phyloP scores from a whole-genome alignment of 805 yeast species.

The Torulaspora delbrueckii region DNA sequence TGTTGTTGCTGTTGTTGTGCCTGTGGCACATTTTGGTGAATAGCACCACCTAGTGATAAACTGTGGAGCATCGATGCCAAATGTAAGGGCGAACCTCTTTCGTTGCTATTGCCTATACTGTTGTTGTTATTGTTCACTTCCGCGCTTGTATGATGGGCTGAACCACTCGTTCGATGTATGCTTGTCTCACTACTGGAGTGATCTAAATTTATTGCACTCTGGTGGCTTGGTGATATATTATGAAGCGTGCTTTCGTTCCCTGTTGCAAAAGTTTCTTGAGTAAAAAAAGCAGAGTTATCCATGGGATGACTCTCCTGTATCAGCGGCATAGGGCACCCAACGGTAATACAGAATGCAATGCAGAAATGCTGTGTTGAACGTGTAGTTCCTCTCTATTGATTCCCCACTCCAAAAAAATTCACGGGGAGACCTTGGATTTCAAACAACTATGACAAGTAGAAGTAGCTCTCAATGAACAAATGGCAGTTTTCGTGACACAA shows the following conservation, averaged over 20 bases:
- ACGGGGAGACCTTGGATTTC: background rate
- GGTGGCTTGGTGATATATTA: constrained; percentile 25
- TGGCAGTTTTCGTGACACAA: background rate
- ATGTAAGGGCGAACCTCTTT: constrained; percentile 29
- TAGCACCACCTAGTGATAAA: constrained; percentile 21
- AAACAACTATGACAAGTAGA: background rate
- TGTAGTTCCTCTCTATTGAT: background rate
- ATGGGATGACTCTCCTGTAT: constrained; percentile 13
- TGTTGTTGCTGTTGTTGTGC: constrained; percentile 7
- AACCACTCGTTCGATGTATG: constrained; percentile 7
- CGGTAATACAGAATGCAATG: background rate
- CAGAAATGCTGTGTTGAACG: background rate
- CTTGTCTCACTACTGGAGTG: constrained; percentile 17
- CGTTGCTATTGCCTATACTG: constrained; percentile 7
- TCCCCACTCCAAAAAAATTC: background rate
- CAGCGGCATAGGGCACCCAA: constrained; percentile 10
- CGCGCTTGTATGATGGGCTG: constrained; percentile 4
- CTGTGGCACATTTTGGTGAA: constrained; percentile 6
- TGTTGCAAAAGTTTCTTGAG: constrained; percentile 20
- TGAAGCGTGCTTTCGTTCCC: constrained; percentile 23
- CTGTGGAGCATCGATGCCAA: constrained; percentile 31
- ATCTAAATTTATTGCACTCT: constrained; percentile 11
- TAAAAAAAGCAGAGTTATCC: constrained; percentile 14
- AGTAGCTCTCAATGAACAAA: background rate
- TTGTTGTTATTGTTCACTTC: background rate